A percentile compares a stretch with the other conserved stretches of the same genome.
Evolutionary conservation across 2,329 filamentous ascomycete genomes (phyloP).

Genomic region (Fusarium longipes): DNA sequence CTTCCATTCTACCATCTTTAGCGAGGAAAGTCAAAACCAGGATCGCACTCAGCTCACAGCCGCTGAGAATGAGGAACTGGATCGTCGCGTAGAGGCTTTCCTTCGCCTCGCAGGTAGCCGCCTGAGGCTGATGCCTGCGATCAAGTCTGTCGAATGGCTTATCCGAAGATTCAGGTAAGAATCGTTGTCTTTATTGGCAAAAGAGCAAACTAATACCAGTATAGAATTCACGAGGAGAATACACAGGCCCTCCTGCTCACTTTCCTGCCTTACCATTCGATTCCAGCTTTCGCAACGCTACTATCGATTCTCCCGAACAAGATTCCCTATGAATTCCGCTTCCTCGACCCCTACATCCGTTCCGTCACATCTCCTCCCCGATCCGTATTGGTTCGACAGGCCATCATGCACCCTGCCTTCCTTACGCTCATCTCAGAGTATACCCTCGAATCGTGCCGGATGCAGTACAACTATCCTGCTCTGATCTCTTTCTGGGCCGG

Average conservation of each 20-base stretch:
- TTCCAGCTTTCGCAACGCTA: slow-evolving; percentile 85
- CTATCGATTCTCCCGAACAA: slow-evolving; percentile 85
- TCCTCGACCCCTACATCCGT: slow-evolving; percentile 86
- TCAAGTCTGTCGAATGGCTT: slow-evolving; percentile 95
- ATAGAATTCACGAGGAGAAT: slow-evolving; percentile 91
- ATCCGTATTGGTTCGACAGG: slow-evolving; percentile 84
- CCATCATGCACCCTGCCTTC: slow-evolving; percentile 81
- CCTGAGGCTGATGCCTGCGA: slow-evolving; percentile 84
- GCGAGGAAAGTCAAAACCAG: slow-evolving; percentile 89
- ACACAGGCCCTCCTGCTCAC: slow-evolving; percentile 80
- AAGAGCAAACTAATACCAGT: slow-evolving; percentile 10
- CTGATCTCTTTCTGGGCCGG: slow-evolving; percentile 92
- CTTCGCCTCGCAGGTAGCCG: slow-evolving; percentile 81
- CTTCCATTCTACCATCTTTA: slow-evolving; percentile 86
- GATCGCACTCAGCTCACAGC: slow-evolving; percentile 87
- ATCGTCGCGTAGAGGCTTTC: slow-evolving; percentile 83
- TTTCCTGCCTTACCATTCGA: slow-evolving; percentile 92
- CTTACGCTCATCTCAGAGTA: slow-evolving; percentile 82
- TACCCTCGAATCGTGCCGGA: slow-evolving; percentile 77
- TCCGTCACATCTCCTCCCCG: slow-evolving; percentile 81
- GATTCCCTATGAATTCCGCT: slow-evolving; percentile 81
- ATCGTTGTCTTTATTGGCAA: not conserved
- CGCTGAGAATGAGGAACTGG: slow-evolving; percentile 83
- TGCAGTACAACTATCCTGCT: slow-evolving; percentile 78
- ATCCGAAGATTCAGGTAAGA: slow-evolving; percentile 86